A percentile compares a stretch with the other conserved stretches of the same genome.
Evolutionary conservation across 2,329 filamentous ascomycete species (phyloP).

Genomic region (Hymenoscyphus fructigenus): DNA sequence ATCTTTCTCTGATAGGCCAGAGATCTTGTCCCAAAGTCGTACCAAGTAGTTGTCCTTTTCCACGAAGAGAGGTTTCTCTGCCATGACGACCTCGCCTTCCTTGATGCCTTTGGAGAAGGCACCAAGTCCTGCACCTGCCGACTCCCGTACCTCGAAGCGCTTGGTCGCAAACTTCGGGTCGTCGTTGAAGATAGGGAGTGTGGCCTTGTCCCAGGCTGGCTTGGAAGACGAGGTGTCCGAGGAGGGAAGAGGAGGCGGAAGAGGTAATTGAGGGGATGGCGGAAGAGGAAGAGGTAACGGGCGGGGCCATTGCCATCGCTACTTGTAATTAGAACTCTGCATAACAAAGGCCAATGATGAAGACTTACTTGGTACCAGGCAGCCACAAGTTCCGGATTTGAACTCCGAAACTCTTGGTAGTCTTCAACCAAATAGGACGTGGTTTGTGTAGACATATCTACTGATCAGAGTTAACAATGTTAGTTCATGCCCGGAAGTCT

Average conservation of each 20-base stretch:
- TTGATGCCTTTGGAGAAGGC: conserved; percentile 34
- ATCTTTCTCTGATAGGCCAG: conserved; percentile 26
- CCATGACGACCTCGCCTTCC: conserved; percentile 26
- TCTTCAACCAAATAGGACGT: background rate
- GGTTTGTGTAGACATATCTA: background rate
- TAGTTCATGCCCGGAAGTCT: background rate
- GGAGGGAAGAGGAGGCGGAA: background rate
- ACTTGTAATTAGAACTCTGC: no score
- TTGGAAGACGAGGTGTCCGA: background rate
- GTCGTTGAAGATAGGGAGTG: background rate
- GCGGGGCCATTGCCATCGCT: background rate
- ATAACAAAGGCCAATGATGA: background rate
- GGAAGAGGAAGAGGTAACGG: no score
- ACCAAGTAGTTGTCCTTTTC: conserved; percentile 15
- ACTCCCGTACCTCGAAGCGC: conserved; percentile 31
- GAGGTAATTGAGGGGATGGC: background rate
- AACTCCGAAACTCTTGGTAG: background rate
- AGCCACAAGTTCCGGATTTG: background rate
- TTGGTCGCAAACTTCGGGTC: conserved; percentile 24
- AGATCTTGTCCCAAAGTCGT: conserved; percentile 21
- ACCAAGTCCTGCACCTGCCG: conserved; percentile 33
- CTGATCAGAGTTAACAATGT: background rate
- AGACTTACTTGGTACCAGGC: background rate
- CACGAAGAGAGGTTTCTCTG: conserved; percentile 31
- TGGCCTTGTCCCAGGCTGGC: conserved; percentile 3